Evolutionary conservation across 305 asterid species (phyloP).

Genomic region (Rubia tinctorum): DNA sequence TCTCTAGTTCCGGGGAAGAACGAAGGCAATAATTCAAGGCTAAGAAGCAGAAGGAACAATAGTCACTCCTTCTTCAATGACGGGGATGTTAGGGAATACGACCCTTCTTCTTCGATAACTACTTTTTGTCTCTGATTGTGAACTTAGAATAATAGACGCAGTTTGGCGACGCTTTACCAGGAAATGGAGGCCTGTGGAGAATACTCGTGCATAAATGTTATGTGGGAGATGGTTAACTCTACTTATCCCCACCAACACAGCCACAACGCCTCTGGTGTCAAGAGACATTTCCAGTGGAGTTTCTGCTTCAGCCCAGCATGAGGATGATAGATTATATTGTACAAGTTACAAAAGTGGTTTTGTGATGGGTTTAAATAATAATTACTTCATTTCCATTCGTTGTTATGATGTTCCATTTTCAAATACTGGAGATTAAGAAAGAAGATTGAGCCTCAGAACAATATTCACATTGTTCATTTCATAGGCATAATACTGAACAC

Average conservation of each 20-base stretch:
- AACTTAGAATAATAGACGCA: slow-evolving; percentile 25
- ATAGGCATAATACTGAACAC: not conserved
- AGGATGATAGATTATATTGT: not conserved
- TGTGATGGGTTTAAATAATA: too few species aligned
- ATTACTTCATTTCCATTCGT: too few species aligned
- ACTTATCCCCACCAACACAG: slow-evolving; percentile 16
- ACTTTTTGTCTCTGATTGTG: too few species aligned
- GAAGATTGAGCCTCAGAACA: not conserved
- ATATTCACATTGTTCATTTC: slow-evolving; percentile 5
- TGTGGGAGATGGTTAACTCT: slow-evolving; percentile 68
- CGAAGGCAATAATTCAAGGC: slow-evolving; percentile 13
- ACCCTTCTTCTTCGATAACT: too few species aligned
- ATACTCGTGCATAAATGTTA: slow-evolving; percentile 56
- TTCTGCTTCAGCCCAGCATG: slow-evolving; percentile 9
- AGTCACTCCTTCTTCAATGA: too few species aligned
- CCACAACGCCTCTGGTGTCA: slow-evolving; percentile 19
- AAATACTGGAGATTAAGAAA: too few species aligned
- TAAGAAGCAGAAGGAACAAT: too few species aligned
- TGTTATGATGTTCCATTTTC: too few species aligned
- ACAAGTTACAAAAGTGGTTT: too few species aligned
- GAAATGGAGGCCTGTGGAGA: slow-evolving; percentile 67
- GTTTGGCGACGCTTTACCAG: slow-evolving; percentile 42
- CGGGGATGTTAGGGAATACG: too few species aligned
- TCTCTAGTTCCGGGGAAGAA: slow-evolving; percentile 30
- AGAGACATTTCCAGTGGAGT: slow-evolving; percentile 11